Evolutionary conservation across 148 eudicot species (phyloP).

Genomic region (Rhododendron simsii): DNA sequence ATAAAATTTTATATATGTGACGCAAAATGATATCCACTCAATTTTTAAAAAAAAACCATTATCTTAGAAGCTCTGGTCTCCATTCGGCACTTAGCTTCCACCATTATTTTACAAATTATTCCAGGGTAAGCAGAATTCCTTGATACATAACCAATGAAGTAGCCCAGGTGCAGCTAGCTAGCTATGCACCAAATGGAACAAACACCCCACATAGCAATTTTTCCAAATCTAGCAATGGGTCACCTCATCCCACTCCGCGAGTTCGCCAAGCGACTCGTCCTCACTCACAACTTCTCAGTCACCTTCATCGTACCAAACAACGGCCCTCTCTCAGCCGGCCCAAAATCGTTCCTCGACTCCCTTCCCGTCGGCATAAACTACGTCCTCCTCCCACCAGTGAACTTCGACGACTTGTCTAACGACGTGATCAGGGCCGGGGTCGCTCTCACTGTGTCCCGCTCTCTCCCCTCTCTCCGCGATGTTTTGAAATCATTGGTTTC

Average conservation of each 20-base stretch:
- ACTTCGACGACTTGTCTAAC: conserved; percentile 3
- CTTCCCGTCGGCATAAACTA: conserved; percentile 24
- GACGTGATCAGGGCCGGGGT: conserved; percentile 17
- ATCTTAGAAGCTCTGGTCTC: no score
- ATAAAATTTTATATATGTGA: no score
- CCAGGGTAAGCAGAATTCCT: no score
- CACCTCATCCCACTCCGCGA: conserved; percentile 51
- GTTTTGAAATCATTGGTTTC: neutral
- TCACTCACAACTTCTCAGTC: conserved; percentile 24
- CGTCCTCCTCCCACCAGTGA: conserved; percentile 32
- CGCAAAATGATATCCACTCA: no score
- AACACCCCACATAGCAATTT: conserved; percentile 30
- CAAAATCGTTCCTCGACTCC: conserved; percentile 23
- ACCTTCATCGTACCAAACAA: conserved; percentile 37
- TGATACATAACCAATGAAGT: no score
- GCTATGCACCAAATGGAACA: neutral
- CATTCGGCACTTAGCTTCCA: no score
- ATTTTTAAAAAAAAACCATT: no score
- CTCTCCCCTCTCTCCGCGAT: conserved; percentile 21
- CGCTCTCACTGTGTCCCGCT: conserved; percentile 17
- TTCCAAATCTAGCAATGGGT: conserved; percentile 61
- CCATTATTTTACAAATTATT: no score
- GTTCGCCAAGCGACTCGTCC: conserved; percentile 45
- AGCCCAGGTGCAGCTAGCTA: no score
- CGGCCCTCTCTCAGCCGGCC: conserved; percentile 20